Evolutionary conservation across 1,284 basidiomycete genomes (phyloP).

Genomic region (Ceratobasidium sp.): DNA sequence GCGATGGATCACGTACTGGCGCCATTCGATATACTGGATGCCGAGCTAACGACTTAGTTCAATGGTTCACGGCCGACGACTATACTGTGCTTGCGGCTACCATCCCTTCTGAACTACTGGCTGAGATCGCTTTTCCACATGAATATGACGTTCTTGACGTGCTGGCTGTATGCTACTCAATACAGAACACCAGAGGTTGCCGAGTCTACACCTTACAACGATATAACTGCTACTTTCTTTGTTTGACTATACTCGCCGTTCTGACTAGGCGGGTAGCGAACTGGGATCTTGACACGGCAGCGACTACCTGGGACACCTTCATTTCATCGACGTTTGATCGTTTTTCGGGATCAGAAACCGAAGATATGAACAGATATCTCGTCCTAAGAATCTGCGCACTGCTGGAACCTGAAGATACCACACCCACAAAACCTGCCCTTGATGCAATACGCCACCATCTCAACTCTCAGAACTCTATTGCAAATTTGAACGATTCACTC

Average conservation of each 20-base stretch:
- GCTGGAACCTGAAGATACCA: too few species aligned
- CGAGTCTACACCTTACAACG: not conserved
- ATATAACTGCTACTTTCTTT: slow-evolving; percentile 4
- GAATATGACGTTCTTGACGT: slow-evolving; percentile 14
- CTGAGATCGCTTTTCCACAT: not conserved
- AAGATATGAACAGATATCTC: too few species aligned
- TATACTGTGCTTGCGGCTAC: not conserved
- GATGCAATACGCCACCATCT: too few species aligned
- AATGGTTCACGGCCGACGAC: not conserved
- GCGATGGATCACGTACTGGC: slow-evolving; percentile 1
- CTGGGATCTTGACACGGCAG: too few species aligned
- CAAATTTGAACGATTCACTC: too few species aligned
- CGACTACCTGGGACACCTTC: too few species aligned
- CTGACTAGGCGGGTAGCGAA: not conserved
- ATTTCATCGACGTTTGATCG: too few species aligned
- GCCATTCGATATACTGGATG: slow-evolving; percentile 18
- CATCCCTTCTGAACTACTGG: not conserved
- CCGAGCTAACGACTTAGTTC: slow-evolving; percentile 8
- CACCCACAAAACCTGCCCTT: too few species aligned
- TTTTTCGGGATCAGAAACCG: too few species aligned
- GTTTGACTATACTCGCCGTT: not conserved
- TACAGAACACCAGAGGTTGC: not conserved
- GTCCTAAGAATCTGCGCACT: too few species aligned
- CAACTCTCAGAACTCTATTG: too few species aligned
- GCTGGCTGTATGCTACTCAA: slow-evolving; percentile 4